Evolutionary conservation across 768 basidiomycete genomes (phyloP).

Genomic region (Rhodotorula sphaerocarpa): DNA sequence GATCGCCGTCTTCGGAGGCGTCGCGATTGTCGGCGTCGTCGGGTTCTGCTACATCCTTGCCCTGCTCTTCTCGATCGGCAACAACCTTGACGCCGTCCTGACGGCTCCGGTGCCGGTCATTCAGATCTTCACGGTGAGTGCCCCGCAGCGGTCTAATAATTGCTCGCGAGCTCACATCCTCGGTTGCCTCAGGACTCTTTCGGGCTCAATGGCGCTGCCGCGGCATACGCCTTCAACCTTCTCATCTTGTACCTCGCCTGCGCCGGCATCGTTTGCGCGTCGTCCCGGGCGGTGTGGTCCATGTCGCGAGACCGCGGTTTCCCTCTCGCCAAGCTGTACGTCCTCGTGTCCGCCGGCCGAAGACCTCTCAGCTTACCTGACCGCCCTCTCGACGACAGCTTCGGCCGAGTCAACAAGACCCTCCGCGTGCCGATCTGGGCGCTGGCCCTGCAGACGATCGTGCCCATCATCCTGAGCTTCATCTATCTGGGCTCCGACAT

Average conservation of each 20-base stretch:
- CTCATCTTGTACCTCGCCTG: slow-evolving; percentile 14
- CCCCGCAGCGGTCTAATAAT: not conserved
- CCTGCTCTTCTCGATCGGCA: slow-evolving; percentile 25
- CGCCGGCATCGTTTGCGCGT: slow-evolving; percentile 24
- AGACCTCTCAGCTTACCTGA: not conserved
- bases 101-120: slow-evolving; percentile 2
- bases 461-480: slow-evolving; percentile 19
- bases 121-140: slow-evolving; percentile 11
- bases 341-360: not conserved
- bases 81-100: slow-evolving; percentile 9
- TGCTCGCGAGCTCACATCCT: not conserved
- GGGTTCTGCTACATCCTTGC: slow-evolving; percentile 18
- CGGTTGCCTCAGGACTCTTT: slow-evolving; percentile 4
- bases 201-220: slow-evolving; percentile 7
- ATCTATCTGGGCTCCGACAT: slow-evolving; percentile 16
- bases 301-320: slow-evolving; percentile 25
- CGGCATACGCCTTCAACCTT: slow-evolving; percentile 19
- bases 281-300: slow-evolving; percentile 16
- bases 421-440: slow-evolving; percentile 17
- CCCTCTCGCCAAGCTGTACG: not conserved
- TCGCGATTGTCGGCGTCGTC: slow-evolving; percentile 11
- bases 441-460: not conserved
- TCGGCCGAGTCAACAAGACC: slow-evolving; percentile 6
- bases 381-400: not conserved
- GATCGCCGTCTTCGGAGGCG: slow-evolving; percentile 15